phyloP scores from a whole-genome alignment of 495 filamentous ascomycete species.

The Aspergillus indologenus region DNA sequence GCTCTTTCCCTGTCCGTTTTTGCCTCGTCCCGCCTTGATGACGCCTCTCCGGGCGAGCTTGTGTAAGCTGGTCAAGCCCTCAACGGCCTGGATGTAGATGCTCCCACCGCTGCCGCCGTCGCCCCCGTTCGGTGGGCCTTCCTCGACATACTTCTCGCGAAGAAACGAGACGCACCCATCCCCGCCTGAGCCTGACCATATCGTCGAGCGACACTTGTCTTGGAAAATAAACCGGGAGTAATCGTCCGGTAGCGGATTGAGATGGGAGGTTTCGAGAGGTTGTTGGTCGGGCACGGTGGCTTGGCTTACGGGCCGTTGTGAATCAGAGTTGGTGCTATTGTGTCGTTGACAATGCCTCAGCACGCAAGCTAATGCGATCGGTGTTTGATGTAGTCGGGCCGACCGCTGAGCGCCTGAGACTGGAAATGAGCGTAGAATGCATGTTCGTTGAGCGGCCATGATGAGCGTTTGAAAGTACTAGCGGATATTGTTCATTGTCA shows the following conservation, averaged over 20 bases:
- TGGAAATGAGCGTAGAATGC: conserved; percentile 18
- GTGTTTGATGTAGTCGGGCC: conserved; percentile 32
- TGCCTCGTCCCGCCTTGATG: conserved; percentile 75
- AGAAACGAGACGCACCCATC: conserved; percentile 92
- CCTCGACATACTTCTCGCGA: conserved; percentile 78
- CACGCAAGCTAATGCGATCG: conserved; percentile 19
- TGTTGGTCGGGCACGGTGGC: conserved; percentile 22
- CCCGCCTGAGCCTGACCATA: conserved; percentile 77
- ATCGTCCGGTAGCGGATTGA: conserved; percentile 77
- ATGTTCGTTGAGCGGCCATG: conserved; percentile 28
- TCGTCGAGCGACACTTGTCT: conserved; percentile 73
- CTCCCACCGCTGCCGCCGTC: conserved; percentile 90
- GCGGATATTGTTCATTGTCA: conserved; percentile 18
- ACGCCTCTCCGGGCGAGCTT: conserved; percentile 78
- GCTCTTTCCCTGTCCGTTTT: conserved; percentile 80
- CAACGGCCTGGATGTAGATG: conserved; percentile 90
- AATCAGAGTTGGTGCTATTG: conserved; percentile 31
- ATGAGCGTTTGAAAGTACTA: conserved; percentile 10
- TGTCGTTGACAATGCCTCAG: conserved; percentile 28
- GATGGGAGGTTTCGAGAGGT: conserved; percentile 48
- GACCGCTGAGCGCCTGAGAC: conserved; percentile 28
- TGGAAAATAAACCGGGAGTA: conserved; percentile 80
- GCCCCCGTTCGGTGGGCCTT: conserved; percentile 95
- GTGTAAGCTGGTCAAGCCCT: conserved; percentile 85
- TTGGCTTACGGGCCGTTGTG: conserved; percentile 10